A percentile compares a stretch with the other conserved stretches of the same genome.
phyloP scores from a whole-genome alignment of 768 basidiomycete genomes.

The Leccinum aurantiacum region DNA sequence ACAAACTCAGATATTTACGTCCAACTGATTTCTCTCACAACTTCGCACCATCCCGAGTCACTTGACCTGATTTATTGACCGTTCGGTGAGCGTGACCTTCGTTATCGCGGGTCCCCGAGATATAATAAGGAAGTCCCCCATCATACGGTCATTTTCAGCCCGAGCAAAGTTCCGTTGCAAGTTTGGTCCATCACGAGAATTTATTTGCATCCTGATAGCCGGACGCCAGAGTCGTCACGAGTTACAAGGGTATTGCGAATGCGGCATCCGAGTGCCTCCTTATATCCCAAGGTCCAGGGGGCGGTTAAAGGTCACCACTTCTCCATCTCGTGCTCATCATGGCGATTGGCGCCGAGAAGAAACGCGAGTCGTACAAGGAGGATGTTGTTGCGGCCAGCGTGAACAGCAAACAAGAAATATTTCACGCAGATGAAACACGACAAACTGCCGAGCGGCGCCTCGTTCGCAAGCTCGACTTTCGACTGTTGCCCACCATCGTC shows the following conservation, averaged over 20 bases:
- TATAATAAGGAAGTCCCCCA: background rate
- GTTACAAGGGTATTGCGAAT: background rate
- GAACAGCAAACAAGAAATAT: background rate
- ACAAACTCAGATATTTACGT: background rate
- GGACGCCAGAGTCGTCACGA: background rate
- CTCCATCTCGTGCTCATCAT: conserved; percentile 7
- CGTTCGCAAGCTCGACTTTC: conserved; percentile 28
- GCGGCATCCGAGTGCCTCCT: background rate
- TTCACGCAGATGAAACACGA: conserved; percentile 9
- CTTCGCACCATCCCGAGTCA: background rate
- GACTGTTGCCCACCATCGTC: conserved; percentile 30
- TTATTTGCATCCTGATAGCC: background rate
- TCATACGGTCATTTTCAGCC: background rate
- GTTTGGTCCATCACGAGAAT: background rate
- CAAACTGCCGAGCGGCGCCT: conserved; percentile 20
- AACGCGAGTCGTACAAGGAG: conserved; percentile 8
- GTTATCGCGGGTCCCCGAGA: background rate
- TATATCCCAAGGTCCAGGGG: background rate
- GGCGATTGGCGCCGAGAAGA: conserved; percentile 19
- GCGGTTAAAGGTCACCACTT: background rate
- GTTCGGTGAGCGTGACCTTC: background rate
- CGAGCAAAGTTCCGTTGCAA: background rate
- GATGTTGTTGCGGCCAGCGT: background rate
- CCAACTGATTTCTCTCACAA: background rate
- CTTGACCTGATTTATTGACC: background rate